Conservation (phyloP, 768 basidiomycete genomes). For the Sistotremastrum niveocremeum region DNA sequence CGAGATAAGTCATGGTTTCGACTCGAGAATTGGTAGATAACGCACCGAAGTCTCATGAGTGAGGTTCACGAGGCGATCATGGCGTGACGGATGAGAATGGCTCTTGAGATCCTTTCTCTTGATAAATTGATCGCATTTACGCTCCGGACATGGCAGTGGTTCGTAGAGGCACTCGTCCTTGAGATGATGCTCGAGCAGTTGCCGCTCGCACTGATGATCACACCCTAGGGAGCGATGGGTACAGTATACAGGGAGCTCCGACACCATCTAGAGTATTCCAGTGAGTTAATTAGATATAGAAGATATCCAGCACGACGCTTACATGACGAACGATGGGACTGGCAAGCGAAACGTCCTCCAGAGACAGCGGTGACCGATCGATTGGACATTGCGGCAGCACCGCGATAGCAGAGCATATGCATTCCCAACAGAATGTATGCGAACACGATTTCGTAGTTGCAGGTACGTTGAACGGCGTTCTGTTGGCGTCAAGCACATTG, state of each 20-base stretch:
- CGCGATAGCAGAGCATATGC: slow-evolving; percentile 55
- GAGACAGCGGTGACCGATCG: slow-evolving; percentile 54
- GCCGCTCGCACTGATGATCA: slow-evolving; percentile 47
- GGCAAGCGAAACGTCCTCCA: slow-evolving; percentile 50
- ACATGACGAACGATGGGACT: slow-evolving; percentile 67
- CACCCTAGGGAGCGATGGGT: slow-evolving; percentile 48
- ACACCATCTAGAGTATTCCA: slow-evolving; percentile 46
- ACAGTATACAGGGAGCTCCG: slow-evolving; percentile 69
- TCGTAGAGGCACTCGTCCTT: slow-evolving; percentile 46
- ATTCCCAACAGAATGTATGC: slow-evolving; percentile 81
- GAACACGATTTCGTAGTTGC: slow-evolving; percentile 59
- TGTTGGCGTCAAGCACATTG: slow-evolving; percentile 11
- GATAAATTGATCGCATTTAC: slow-evolving; percentile 29
- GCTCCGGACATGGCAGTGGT: slow-evolving; percentile 36
- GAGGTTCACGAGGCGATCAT: slow-evolving; percentile 9
- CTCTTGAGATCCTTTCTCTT: slow-evolving; percentile 33
- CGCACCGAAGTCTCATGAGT: neutral
- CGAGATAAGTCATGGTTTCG: too few relatives aligned
- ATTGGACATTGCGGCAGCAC: slow-evolving; percentile 71
- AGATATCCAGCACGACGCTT: slow-evolving; percentile 14
- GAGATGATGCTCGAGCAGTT: slow-evolving; percentile 49
- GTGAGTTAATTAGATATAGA: slow-evolving; percentile 3
- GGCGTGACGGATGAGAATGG: slow-evolving; percentile 25
- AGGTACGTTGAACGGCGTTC: slow-evolving; percentile 65
- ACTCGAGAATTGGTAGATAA: neutral